These are phyloP conservation scores for Metschnikowia sp. DNA, from an alignment of 805 yeast species.

Conservation along the genomic window DNA sequence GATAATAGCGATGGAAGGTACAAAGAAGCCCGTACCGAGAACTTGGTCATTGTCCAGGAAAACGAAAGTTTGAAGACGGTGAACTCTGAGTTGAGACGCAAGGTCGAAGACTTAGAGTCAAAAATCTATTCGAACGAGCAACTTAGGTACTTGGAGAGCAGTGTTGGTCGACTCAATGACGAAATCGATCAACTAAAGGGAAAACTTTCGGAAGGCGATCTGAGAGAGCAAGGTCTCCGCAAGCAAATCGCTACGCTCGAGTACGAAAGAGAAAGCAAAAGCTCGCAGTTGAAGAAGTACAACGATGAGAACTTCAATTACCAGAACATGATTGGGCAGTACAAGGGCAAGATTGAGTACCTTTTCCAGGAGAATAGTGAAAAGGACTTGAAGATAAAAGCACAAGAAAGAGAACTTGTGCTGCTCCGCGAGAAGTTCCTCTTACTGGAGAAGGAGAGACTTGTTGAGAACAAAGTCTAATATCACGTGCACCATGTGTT, in stretches of 20 bases:
- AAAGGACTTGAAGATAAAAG: slow-evolving; percentile 41
- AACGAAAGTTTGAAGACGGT: slow-evolving; percentile 59
- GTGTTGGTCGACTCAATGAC: slow-evolving; percentile 51
- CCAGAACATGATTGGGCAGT: slow-evolving; percentile 47
- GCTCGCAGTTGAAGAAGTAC: slow-evolving; percentile 47
- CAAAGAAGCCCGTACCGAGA: slow-evolving; percentile 44
- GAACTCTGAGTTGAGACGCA: slow-evolving; percentile 47
- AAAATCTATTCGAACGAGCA: slow-evolving; percentile 50
- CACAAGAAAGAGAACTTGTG: slow-evolving; percentile 54
- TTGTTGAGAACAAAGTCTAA: neutral
- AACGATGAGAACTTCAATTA: slow-evolving; percentile 57
- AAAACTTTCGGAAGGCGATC: slow-evolving; percentile 49
- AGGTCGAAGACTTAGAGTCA: slow-evolving; percentile 45
- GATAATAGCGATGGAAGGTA: slow-evolving; percentile 26
- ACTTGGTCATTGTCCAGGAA: slow-evolving; percentile 60
- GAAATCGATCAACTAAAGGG: slow-evolving; percentile 47
- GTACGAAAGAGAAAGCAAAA: slow-evolving; percentile 49
- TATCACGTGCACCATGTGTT: neutral
- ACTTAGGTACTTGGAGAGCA: slow-evolving; percentile 57
- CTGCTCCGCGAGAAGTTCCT: slow-evolving; percentile 50
- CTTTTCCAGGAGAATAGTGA: slow-evolving; percentile 38
- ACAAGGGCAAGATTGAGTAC: slow-evolving; percentile 37
- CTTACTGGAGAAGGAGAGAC: slow-evolving; percentile 5
- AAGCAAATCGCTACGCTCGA: slow-evolving; percentile 53
- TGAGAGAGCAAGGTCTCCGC: slow-evolving; percentile 47